Evolutionary conservation across 306 rosid genomes (phyloP).

Genomic region (Alnus glutinosa): DNA sequence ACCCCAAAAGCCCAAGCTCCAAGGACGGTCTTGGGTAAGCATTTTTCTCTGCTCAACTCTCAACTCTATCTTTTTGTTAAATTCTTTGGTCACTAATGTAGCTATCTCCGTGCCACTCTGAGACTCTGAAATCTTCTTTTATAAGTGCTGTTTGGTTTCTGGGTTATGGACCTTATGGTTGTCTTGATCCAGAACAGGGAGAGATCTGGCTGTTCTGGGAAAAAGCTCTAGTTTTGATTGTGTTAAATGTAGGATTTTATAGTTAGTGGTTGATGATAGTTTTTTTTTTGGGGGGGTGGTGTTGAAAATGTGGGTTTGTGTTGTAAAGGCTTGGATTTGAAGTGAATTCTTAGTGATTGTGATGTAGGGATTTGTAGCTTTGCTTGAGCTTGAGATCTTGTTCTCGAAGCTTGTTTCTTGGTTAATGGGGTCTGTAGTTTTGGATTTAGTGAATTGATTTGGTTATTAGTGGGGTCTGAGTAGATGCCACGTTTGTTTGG

Average conservation of each 20-base stretch:
- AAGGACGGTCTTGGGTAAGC: slow-evolving; percentile 39
- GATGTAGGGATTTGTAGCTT: slow-evolving; percentile 2
- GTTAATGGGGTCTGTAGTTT: slow-evolving; percentile 8
- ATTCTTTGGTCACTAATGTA: not conserved
- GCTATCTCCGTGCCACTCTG: not conserved
- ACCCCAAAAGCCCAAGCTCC: slow-evolving; percentile 8
- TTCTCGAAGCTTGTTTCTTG: not conserved
- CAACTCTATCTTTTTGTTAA: not conserved
- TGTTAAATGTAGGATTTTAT: slow-evolving; percentile 10
- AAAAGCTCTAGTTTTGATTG: not conserved
- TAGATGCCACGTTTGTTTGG: slow-evolving; percentile 21
- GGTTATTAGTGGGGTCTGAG: slow-evolving; percentile 15
- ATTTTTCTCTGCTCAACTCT: slow-evolving; percentile 5
- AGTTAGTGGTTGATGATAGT: not conserved
- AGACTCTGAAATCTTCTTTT: not conserved
- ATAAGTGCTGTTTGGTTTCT: not conserved
- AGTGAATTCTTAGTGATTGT: slow-evolving; percentile 21
- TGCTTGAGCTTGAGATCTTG: slow-evolving; percentile 27
- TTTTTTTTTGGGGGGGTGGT: not conserved
- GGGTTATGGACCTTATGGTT: not conserved
- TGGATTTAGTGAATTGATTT: slow-evolving; percentile 24
- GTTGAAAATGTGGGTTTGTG: slow-evolving; percentile 15
- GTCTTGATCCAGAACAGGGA: slow-evolving; percentile 16
- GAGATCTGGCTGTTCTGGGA: slow-evolving; percentile 16
- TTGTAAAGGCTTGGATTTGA: slow-evolving; percentile 2